Base-by-base conservation (phyloP, 2,329 filamentous ascomycete species). In the Epicoccum sorghinum region DNA sequence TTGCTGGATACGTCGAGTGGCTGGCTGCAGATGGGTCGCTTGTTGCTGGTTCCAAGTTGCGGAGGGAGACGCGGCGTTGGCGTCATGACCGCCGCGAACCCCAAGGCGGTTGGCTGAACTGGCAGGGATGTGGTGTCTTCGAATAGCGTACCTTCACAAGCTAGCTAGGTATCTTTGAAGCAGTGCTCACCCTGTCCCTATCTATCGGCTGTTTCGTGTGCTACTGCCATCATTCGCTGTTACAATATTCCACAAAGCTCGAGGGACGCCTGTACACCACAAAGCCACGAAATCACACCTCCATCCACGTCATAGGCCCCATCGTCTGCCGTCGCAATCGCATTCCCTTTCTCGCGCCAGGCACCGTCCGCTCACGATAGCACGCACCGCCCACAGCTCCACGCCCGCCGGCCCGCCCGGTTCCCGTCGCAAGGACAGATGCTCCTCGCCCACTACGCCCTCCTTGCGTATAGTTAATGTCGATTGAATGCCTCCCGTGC, bases 401-500 rank as follows among this genome's bases (percentile, higher is more conserved):
- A 57, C 64, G 37, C 37, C 33, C 56, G 52, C 61, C 61, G 57
- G 59, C 64, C 55, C 57, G 59, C 55, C 64, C 64, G 60, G 64
- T 51, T 51, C 29, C 43, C 5, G 43, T 49, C 51, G 57, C 61
- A 60, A 62, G 66, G 59, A 58, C 68, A 50, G 58, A 72, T 72
- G 70, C 60, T 58, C 67, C 58, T 57, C 60, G 54, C 60, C 54
- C 58, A 54, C 60, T 54, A 54, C 60, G 47, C 38, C 41, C 36
- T 37, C 45, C 45, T 42, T 59, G 49, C 58, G 60, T 40, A 48
- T 49, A 36, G 50, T 68, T 63, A 38, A 69, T 72, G 69, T 75
- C 73, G 79, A 78, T 82, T 89, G 89, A 87, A 96, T 96, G 93
- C 93, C 93, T 88, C 91, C 95, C 82, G 69, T 71, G 60, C 85